phyloP scores from a whole-genome alignment of 805 yeast genomes.

The Sugiyamaella marilandica region DNA sequence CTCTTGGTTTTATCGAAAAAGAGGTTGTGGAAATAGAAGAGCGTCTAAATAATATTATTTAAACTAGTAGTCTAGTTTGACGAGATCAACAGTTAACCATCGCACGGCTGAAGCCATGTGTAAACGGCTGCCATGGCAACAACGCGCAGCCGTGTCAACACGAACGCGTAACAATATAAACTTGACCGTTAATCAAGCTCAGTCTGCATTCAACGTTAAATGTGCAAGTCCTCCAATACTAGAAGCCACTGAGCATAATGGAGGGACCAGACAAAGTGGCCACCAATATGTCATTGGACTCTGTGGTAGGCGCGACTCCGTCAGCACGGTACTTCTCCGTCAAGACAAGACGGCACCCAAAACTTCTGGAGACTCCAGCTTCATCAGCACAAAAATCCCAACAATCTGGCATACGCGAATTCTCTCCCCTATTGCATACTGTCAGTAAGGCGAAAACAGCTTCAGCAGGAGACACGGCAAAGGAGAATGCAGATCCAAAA shows the following conservation, averaged over 20 bases:
- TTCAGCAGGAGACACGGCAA: background rate
- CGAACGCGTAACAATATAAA: no score
- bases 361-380: constrained; percentile 10
- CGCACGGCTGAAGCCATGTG: no score
- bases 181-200: no score
- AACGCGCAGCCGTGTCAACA: no score
- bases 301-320: constrained; percentile 1
- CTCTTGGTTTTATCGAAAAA: no score
- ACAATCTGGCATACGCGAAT: constrained; percentile 11
- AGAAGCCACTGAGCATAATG: background rate
- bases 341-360: constrained; percentile 6
- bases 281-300: background rate
- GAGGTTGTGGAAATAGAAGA: no score
- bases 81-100: no score
- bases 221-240: no score
- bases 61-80: no score
- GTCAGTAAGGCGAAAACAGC: constrained; percentile 7
- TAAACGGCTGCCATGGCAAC: no score
- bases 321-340: background rate
- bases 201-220: no score
- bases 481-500: background rate
- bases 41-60: no score
- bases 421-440: constrained; percentile 18
- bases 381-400: constrained; percentile 3
- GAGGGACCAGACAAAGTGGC: background rate